Base-by-base conservation (phyloP, 176 grass and related monocot species). In the Lolium multiflorum region DNA sequence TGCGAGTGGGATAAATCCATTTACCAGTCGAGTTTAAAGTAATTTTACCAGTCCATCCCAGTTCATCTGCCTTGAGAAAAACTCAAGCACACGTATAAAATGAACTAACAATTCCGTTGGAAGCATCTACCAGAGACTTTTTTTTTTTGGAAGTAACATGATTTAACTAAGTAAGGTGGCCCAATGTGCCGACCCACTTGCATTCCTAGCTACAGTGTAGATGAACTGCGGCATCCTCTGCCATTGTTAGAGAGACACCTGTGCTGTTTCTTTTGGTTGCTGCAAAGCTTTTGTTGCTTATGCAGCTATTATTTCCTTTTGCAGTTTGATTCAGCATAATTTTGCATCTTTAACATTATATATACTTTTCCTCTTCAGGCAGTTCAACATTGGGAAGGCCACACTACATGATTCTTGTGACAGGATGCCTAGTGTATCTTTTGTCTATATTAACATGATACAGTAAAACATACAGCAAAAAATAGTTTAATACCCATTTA, bases 371-470 rank as follows among this genome's bases (percentile, higher is more conserved):
- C 15, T 46, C 24, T 71, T 62, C 31, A 86, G 88, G 88, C 39
- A 43, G 78, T 54, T 90, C 79, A n/a, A 43, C 22, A n/a, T 52
- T 86, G 11, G 44, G 61, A 31, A 51, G 26, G 41, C 71, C 83
- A 44, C 82, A 13, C 12, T 82, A 71, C 44, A 82, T 78, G 51
- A 77, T 82, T 43, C 83, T 86, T 71, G 62, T 86, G 26, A 52
- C 78, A 44, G 72, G 78, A 78, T 82, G 71, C 31, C 21, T 90
- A 12, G 1, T 86, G 14, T 78, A 71, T 76, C 72, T 86, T 71
- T 54, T 82, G 63, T 86, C 67, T 75, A 2, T 78, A 52, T 11
- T 86, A 55, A 71, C 62, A 70, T 82, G 72, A 90, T 81, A 62
- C 50, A 7, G 15, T 35, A 35, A 61, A 60, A 77, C 4, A 51